Evolutionary conservation across 2,329 filamentous ascomycete species (phyloP).

Genomic region (Laburnicola sp.): DNA sequence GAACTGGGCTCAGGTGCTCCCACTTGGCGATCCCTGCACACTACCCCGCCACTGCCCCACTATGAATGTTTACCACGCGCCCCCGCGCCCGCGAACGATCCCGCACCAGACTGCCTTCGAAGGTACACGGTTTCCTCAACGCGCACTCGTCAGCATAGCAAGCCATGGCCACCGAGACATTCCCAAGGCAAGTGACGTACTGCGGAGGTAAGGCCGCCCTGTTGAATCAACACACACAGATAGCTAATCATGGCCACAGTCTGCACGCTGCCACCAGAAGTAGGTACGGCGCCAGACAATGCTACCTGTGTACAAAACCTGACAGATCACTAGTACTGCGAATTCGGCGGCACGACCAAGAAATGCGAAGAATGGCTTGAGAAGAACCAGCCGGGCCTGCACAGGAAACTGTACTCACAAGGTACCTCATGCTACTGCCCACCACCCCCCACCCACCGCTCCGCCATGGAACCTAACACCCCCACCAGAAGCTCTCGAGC

Average conservation of each 20-base stretch:
- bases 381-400: slow-evolving; percentile 71
- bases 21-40: slow-evolving; percentile 1
- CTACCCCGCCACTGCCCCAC: slow-evolving; percentile 24
- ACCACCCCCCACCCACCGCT: not conserved
- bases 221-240: not conserved
- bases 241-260: slow-evolving; percentile 50
- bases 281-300: slow-evolving; percentile 51
- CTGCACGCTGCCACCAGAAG: slow-evolving; percentile 68
- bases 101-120: not conserved
- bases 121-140: not conserved
- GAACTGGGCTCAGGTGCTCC: not conserved
- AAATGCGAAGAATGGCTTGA: slow-evolving; percentile 98
- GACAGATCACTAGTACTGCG: slow-evolving; percentile 75
- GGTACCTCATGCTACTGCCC: slow-evolving; percentile 55
- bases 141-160: not conserved
- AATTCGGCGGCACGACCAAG: slow-evolving; percentile 93
- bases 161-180: slow-evolving; percentile 42
- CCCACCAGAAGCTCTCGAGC: slow-evolving; percentile 65
- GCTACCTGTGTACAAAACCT: slow-evolving; percentile 8
- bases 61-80: slow-evolving; percentile 17
- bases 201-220: slow-evolving; percentile 59
- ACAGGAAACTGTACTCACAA: slow-evolving; percentile 80
- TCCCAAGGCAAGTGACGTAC: slow-evolving; percentile 60
- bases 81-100: slow-evolving; percentile 3
- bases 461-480: not conserved